These are phyloP conservation scores for Trametes sanguinea DNA, from an alignment of 768 basidiomycete species.

Conservation along the genomic window DNA sequence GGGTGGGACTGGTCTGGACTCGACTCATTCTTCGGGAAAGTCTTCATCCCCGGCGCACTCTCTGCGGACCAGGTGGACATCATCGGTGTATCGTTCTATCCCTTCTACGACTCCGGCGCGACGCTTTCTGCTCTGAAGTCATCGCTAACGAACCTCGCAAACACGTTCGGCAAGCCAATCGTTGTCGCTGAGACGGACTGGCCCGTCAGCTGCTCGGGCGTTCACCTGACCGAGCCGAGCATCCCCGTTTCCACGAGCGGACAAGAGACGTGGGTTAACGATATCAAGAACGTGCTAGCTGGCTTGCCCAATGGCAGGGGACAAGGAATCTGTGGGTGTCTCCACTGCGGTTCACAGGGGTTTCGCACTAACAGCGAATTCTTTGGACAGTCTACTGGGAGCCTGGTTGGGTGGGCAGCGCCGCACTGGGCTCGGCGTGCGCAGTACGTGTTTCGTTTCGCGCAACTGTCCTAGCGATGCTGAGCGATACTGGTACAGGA, in stretches of 20 bases:
- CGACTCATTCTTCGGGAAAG: conserved; percentile 50
- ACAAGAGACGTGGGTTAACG: conserved; percentile 54
- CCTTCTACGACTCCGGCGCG: conserved; percentile 62
- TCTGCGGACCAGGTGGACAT: conserved; percentile 53
- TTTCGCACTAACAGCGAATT: not conserved
- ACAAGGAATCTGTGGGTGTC: conserved; percentile 44
- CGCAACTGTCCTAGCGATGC: not conserved
- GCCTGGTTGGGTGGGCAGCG: conserved; percentile 64
- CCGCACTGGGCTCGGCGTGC: conserved; percentile 37
- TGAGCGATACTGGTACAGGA: conserved; percentile 37
- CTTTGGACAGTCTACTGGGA: conserved; percentile 56
- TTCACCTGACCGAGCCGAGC: conserved; percentile 47
- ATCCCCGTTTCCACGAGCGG: conserved; percentile 52
- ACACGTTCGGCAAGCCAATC: conserved; percentile 53
- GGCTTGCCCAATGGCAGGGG: conserved; percentile 37
- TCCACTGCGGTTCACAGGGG: not conserved
- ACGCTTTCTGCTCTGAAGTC: conserved; percentile 51
- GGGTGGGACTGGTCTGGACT: conserved; percentile 55
- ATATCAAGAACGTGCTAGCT: conserved; percentile 49
- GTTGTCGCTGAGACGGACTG: conserved; percentile 69
- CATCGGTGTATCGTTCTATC: conserved; percentile 67
- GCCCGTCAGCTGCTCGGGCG: conserved; percentile 50
- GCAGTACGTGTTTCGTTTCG: conserved; percentile 27
- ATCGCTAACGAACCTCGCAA: conserved; percentile 52
- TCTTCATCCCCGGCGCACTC: conserved; percentile 56